Conservation (phyloP, 2,329 filamentous ascomycete genomes). For the Sporothrix curviconia region DNA sequence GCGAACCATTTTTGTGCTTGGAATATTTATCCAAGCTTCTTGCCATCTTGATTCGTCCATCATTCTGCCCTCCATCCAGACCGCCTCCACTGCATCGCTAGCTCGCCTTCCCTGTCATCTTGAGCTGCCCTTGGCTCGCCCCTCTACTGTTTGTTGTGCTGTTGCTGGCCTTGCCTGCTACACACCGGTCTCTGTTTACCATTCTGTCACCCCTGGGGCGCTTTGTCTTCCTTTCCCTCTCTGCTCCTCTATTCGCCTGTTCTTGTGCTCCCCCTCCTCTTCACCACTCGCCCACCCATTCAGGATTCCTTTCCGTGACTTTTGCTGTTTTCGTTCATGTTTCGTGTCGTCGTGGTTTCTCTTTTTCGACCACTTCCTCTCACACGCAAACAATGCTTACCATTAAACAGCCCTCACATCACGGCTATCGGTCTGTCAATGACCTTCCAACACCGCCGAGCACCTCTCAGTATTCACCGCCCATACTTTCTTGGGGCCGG, state of each 20-base stretch:
- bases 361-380: slow-evolving; percentile 6
- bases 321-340: not conserved
- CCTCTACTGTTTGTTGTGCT: not conserved
- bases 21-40: slow-evolving; percentile 2
- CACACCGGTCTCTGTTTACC: not conserved
- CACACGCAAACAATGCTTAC: slow-evolving; percentile 51
- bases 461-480: slow-evolving; percentile 49
- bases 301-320: not conserved
- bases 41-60: slow-evolving; percentile 5
- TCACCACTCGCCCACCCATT: not conserved
- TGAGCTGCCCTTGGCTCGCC: not conserved
- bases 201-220: not conserved
- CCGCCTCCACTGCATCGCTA: slow-evolving; percentile 10
- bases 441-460: slow-evolving; percentile 54
- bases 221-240: not conserved
- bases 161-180: not conserved
- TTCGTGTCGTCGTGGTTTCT: not conserved
- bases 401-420: slow-evolving; percentile 51
- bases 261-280: not conserved
- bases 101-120: not conserved
- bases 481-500: slow-evolving; percentile 38
- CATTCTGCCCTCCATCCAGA: not conserved
- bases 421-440: slow-evolving; percentile 56
- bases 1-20: slow-evolving; percentile 4
- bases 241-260: not conserved